A percentile compares a stretch with the other conserved stretches of the same genome.
phyloP scores from a whole-genome alignment of 352 stramenopile species.

The Phytophthora sp. region DNA sequence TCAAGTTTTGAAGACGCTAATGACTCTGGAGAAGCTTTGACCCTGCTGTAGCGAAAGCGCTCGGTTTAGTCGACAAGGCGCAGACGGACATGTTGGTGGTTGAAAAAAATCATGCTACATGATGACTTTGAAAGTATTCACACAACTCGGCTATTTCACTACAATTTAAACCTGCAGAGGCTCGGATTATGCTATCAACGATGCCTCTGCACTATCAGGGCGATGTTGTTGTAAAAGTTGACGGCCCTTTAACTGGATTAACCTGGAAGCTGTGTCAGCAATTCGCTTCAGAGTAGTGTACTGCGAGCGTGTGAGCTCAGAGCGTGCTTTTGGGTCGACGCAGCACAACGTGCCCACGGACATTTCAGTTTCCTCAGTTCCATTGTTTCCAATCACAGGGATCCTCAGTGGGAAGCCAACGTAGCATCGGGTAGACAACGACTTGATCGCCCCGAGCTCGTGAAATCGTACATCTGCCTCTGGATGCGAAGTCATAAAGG shows the following conservation, averaged over 20 bases:
- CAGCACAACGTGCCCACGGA: constrained; percentile 39
- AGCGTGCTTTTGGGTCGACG: constrained; percentile 11
- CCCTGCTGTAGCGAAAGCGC: no score
- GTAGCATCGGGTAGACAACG: constrained; percentile 8
- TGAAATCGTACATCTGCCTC: constrained; percentile 41
- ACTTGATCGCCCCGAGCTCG: constrained; percentile 8
- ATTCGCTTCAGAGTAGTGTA: constrained; percentile 26
- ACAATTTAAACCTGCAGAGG: no score
- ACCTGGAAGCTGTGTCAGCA: constrained; percentile 19
- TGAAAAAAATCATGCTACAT: no score
- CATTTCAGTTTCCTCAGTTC: constrained; percentile 1
- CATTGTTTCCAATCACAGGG: background rate
- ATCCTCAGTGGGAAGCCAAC: constrained; percentile 26
- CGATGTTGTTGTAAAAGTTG: constrained; percentile 6
- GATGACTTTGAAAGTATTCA: no score
- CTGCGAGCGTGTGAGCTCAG: constrained; percentile 31
- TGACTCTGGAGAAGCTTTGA: no score
- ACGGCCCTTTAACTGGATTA: constrained; percentile 19
- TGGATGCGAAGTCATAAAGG: constrained; percentile 30
- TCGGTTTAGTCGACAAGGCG: no score
- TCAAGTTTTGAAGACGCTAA: no score
- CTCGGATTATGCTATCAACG: no score
- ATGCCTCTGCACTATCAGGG: no score
- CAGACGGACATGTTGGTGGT: no score
- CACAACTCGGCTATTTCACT: no score